phyloP scores from a whole-genome alignment of 768 basidiomycete genomes.

The Mycena venus region DNA sequence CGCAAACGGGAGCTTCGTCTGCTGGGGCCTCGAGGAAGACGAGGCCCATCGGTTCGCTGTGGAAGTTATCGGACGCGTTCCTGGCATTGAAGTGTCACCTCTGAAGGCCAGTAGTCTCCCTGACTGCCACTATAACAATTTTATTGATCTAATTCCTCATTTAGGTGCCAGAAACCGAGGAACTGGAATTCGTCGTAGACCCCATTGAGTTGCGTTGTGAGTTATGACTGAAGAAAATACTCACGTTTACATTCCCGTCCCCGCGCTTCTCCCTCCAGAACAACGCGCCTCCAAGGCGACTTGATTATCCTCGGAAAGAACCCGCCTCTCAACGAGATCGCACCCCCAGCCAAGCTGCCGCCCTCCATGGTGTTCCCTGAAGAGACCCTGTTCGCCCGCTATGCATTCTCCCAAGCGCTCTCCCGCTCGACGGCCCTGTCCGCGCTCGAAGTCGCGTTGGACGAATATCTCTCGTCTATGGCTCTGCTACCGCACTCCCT shows the following conservation, averaged over 20 bases:
- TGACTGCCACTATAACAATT: too few species aligned
- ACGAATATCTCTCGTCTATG: slow-evolving; percentile 87
- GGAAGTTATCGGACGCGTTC: slow-evolving; percentile 68
- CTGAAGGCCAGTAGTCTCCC: slow-evolving; percentile 46
- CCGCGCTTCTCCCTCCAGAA: slow-evolving; percentile 56
- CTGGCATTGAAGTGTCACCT: slow-evolving; percentile 72
- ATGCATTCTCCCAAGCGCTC: slow-evolving; percentile 92
- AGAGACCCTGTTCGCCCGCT: slow-evolving; percentile 86
- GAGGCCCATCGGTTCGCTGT: slow-evolving; percentile 78
- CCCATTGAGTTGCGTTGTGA: slow-evolving; percentile 81
- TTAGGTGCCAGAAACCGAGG: slow-evolving; percentile 86
- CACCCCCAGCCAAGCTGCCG: slow-evolving; percentile 62
- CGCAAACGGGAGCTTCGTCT: slow-evolving; percentile 89
- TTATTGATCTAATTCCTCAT: too few species aligned
- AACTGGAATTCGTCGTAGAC: slow-evolving; percentile 93
- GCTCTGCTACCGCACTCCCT: slow-evolving; percentile 83
- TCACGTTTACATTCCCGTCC: slow-evolving; percentile 23
- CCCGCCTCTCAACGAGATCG: slow-evolving; percentile 68
- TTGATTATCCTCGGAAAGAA: slow-evolving; percentile 88
- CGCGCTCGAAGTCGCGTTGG: slow-evolving; percentile 87
- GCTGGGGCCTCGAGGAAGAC: slow-evolving; percentile 87
- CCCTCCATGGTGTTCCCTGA: slow-evolving; percentile 70
- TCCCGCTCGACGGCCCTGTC: slow-evolving; percentile 91
- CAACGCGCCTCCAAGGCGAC: slow-evolving; percentile 91
- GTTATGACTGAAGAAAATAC: slow-evolving; percentile 32